Percentiles rank a stretch among this genome's conserved stretches.
Evolutionary conservation across 495 filamentous ascomycete genomes (phyloP).

Genomic region (Schizothecium vesticola): DNA sequence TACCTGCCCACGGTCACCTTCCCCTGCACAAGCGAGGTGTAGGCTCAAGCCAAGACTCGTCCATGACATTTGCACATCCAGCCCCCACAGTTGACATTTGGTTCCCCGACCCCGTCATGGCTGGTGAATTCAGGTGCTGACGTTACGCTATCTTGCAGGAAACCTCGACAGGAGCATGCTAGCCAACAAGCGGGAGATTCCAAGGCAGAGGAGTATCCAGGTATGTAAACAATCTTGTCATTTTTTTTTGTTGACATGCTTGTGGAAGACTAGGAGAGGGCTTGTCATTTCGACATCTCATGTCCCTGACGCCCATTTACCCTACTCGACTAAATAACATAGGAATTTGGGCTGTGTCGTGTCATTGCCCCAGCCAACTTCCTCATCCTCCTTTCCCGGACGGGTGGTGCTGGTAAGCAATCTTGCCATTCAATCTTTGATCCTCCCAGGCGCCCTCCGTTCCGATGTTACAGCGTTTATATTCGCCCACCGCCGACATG

Average conservation of each 20-base stretch:
- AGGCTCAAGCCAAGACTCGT: not conserved
- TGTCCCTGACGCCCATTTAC: too few species aligned
- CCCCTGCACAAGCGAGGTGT: not conserved
- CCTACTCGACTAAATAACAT: not conserved
- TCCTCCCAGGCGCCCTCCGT: not conserved
- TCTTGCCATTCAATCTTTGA: not conserved
- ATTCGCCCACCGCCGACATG: not conserved
- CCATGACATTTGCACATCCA: not conserved
- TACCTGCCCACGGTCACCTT: not conserved
- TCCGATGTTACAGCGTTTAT: not conserved
- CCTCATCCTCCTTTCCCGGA: not conserved
- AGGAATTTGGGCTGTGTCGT: not conserved
- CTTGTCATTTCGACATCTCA: not conserved
- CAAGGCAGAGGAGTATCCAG: not conserved
- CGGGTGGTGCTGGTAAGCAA: not conserved
- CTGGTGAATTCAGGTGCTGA: not conserved
- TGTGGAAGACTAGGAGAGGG: not conserved
- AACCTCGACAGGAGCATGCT: not conserved
- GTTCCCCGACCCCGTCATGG: not conserved
- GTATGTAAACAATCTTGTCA: not conserved
- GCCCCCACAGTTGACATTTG: not conserved
- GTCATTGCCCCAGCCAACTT: not conserved
- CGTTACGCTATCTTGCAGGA: not conserved
- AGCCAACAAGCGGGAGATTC: not conserved
- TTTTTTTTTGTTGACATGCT: not conserved